Percentiles rank a stretch among this genome's conserved stretches.
phyloP scores from a whole-genome alignment of 2,329 filamentous ascomycete species.

The Sclerotinia borealis region DNA sequence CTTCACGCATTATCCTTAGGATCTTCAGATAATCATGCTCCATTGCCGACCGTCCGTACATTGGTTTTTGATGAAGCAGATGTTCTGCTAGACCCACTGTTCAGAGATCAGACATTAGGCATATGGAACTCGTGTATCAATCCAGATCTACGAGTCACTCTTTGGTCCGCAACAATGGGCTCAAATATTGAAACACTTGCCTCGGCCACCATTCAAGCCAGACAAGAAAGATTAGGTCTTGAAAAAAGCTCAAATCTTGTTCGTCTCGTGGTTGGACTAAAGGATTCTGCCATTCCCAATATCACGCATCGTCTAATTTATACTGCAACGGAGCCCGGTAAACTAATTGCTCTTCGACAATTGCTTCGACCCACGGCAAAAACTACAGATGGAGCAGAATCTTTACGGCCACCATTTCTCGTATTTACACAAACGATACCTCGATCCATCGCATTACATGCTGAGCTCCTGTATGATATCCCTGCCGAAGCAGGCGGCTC shows the following conservation, averaged over 20 bases:
- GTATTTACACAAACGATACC: constrained; percentile 97
- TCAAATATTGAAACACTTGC: constrained; percentile 83
- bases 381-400: constrained; percentile 40
- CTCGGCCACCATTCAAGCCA: constrained; percentile 56
- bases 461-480: constrained; percentile 91
- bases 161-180: constrained; percentile 97
- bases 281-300: constrained; percentile 91
- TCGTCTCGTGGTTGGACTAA: constrained; percentile 88
- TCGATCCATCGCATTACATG: constrained; percentile 77
- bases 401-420: constrained; percentile 78
- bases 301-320: constrained; percentile 85
- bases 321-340: constrained; percentile 87
- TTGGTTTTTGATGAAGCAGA: constrained; percentile 92
- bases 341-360: constrained; percentile 84
- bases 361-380: constrained; percentile 69
- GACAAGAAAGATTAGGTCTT: constrained; percentile 38
- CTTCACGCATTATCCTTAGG: constrained; percentile 62
- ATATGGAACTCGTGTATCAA: constrained; percentile 78
- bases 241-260: constrained; percentile 50
- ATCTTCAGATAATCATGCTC: constrained; percentile 36
- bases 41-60: constrained; percentile 62
- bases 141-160: constrained; percentile 63
- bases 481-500: constrained; percentile 80
- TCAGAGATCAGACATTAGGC: constrained; percentile 78
- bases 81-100: constrained; percentile 84